Percentiles rank a stretch among this genome's conserved stretches.
Conservation (phyloP, 192 early-diverging fungal species). For the Coemansia guatemalensis region DNA sequence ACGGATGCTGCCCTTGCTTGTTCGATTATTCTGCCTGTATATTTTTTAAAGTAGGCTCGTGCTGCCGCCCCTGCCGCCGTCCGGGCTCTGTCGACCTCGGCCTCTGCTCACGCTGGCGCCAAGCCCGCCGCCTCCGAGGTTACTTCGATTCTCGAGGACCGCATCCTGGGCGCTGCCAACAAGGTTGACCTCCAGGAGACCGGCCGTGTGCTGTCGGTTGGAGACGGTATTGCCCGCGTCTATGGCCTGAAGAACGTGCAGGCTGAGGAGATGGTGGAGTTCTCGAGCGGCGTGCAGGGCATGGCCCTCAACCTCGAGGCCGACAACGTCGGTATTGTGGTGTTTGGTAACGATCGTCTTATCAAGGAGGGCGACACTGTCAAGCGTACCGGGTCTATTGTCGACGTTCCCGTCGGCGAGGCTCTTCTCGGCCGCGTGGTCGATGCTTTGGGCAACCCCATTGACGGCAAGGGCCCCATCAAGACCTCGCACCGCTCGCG, state of each 20-base stretch:
- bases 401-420: constrained; percentile 95
- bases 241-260: constrained; percentile 97
- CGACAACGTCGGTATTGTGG: constrained; percentile 99
- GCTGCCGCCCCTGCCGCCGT: constrained; percentile 47
- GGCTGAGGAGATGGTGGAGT: constrained; percentile 99
- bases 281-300: constrained; percentile 98
- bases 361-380: constrained; percentile 99
- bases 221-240: constrained; percentile 99
- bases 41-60: constrained; percentile 36
- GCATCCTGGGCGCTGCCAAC: constrained; percentile 85
- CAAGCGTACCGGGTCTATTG: constrained; percentile 98
- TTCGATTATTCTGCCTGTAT: constrained; percentile 1
- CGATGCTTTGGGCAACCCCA: constrained; percentile 98
- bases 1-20: neutral
- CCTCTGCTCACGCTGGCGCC: constrained; percentile 44
- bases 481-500: constrained; percentile 81
- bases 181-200: constrained; percentile 95
- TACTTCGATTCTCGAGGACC: constrained; percentile 95
- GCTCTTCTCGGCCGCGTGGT: constrained; percentile 98
- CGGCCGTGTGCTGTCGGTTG: constrained; percentile 97
- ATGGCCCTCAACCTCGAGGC: constrained; percentile 99
- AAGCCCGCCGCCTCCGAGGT: constrained; percentile 88
- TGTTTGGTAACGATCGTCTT: constrained; percentile 99
- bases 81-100: constrained; percentile 53
- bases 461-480: constrained; percentile 98